A percentile compares a stretch with the other conserved stretches of the same genome.
phyloP scores from a whole-genome alignment of 2,329 filamentous ascomycete genomes.

The Volutella citrinella region DNA sequence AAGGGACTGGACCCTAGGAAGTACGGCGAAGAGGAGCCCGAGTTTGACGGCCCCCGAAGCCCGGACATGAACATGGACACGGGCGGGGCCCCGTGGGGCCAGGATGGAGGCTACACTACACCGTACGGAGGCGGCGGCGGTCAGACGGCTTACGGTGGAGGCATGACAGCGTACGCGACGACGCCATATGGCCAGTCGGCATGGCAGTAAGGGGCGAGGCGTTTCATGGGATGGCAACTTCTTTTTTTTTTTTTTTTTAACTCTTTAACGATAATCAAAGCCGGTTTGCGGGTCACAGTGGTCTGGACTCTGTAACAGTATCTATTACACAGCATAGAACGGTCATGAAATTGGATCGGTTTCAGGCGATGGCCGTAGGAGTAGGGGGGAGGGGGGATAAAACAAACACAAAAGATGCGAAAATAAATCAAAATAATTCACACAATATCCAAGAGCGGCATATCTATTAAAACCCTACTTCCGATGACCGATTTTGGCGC shows the following conservation, averaged over 20 bases:
- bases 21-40: constrained; percentile 54
- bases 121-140: constrained; percentile 60
- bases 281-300: constrained; percentile 12
- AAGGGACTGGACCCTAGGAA: constrained; percentile 47
- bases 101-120: constrained; percentile 66
- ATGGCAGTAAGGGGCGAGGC: constrained; percentile 39
- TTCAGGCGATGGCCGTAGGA: constrained; percentile 7
- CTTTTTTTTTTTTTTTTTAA: no score
- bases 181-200: constrained; percentile 47
- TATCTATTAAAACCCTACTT: no score
- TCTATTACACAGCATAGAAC: constrained; percentile 23
- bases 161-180: constrained; percentile 65
- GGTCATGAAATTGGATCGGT: constrained; percentile 23
- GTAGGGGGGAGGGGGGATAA: neutral
- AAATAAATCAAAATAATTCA: constrained; percentile 10
- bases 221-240: constrained; percentile 23
- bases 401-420: constrained; percentile 1
- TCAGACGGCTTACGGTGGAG: constrained; percentile 63
- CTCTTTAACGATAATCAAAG: neutral
- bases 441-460: no score
- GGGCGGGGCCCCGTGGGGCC: constrained; percentile 53
- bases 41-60: constrained; percentile 63
- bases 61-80: constrained; percentile 62
- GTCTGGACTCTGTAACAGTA: constrained; percentile 20
- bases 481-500: no score